phyloP scores from a whole-genome alignment of 129 eudicot species.

The Artemisia tridentata region DNA sequence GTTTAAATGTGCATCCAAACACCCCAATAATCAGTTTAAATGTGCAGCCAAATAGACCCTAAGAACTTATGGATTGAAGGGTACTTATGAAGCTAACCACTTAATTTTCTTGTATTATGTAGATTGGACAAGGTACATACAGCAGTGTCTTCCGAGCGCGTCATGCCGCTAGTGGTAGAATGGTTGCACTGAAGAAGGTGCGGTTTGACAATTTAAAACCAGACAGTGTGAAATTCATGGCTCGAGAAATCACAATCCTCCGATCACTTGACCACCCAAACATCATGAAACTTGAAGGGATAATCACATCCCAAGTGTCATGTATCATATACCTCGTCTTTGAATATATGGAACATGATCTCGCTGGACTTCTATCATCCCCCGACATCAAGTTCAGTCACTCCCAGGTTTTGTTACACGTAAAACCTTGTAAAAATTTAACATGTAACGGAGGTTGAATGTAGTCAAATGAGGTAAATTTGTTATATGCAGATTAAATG shows the following conservation, averaged over 20 bases:
- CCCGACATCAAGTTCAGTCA: constrained; percentile 69
- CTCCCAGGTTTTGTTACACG: constrained; percentile 56
- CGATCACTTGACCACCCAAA: constrained; percentile 82
- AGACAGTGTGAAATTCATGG: constrained; percentile 88
- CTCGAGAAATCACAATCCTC: constrained; percentile 78
- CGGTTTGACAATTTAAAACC: constrained; percentile 73
- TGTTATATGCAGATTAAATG: constrained; percentile 67
- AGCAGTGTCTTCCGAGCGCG: constrained; percentile 82
- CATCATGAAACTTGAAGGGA: constrained; percentile 77
- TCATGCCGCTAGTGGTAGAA: constrained; percentile 51
- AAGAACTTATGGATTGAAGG: neutral
- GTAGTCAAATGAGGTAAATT: constrained; percentile 12
- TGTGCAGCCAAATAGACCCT: neutral
- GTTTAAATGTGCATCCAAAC: neutral
- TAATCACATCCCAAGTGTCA: constrained; percentile 69
- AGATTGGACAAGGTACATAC: constrained; percentile 84
- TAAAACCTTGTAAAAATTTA: constrained; percentile 3
- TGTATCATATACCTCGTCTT: constrained; percentile 68
- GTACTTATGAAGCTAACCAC: neutral
- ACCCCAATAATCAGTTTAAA: too few species aligned
- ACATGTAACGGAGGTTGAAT: constrained; percentile 2
- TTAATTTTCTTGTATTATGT: constrained; percentile 19
- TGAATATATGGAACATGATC: constrained; percentile 93
- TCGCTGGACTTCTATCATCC: constrained; percentile 59
- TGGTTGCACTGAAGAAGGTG: constrained; percentile 80